phyloP scores from a whole-genome alignment of 306 rosid species.

The Prosopis cineraria region DNA sequence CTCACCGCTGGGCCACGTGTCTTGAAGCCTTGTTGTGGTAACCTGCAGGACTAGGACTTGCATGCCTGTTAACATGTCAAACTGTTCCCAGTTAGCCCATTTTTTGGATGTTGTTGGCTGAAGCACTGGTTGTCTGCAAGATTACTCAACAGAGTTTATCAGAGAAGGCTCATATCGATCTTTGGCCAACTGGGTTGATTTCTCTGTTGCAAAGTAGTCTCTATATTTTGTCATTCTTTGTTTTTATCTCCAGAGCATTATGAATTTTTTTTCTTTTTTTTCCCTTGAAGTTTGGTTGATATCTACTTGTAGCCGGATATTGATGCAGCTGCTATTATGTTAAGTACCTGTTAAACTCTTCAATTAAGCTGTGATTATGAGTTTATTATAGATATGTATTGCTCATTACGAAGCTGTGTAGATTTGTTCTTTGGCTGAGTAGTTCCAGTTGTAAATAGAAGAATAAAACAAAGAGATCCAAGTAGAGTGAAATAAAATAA shows the following conservation, averaged over 20 bases:
- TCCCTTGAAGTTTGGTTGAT: background rate
- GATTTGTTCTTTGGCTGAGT: background rate
- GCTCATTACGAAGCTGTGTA: background rate
- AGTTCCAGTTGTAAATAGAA: background rate
- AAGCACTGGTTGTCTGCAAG: constrained; percentile 15
- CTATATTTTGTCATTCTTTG: background rate
- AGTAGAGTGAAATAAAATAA: too few species aligned
- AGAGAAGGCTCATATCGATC: background rate
- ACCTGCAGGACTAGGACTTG: constrained; percentile 36
- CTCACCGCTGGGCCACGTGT: constrained; percentile 32
- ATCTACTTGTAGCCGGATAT: background rate
- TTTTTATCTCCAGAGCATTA: background rate
- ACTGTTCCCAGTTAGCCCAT: constrained; percentile 4
- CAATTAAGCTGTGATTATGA: background rate
- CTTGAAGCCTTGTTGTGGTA: constrained; percentile 37
- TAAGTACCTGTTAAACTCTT: background rate
- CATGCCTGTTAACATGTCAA: constrained; percentile 24
- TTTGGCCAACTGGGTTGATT: constrained; percentile 13
- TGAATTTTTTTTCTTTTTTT: background rate
- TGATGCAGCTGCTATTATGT: background rate
- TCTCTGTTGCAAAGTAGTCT: background rate
- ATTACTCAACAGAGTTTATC: constrained; percentile 28
- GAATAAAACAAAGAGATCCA: background rate
- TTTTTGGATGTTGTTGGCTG: constrained; percentile 35
- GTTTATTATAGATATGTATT: background rate